A percentile compares a stretch with the other conserved stretches of the same genome.
phyloP scores from a whole-genome alignment of 306 rosid genomes.

The Quercus mongolica region DNA sequence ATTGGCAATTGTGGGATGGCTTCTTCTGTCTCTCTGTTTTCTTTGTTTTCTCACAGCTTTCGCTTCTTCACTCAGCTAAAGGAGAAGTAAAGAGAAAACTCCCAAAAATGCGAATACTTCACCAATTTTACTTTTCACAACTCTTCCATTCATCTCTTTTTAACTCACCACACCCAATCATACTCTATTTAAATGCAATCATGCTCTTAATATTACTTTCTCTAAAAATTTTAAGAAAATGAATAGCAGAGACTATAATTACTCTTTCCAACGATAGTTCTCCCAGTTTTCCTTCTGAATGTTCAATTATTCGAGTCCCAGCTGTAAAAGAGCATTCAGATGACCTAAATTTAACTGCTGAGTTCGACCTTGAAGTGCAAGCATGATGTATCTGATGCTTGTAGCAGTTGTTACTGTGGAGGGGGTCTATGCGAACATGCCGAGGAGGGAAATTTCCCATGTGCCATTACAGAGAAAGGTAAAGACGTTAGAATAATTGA shows the following conservation, averaged over 20 bases:
- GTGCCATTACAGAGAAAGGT: no score
- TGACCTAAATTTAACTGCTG: no score
- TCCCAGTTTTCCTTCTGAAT: background rate
- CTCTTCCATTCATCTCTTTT: conserved; percentile 15
- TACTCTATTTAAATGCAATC: background rate
- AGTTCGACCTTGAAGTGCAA: no score
- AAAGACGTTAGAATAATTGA: no score
- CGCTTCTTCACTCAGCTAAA: conserved; percentile 3
- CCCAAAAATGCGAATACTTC: no score
- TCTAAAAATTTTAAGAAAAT: background rate
- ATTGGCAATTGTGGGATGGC: conserved; percentile 13
- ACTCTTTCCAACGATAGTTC: background rate
- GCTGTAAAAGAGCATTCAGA: background rate
- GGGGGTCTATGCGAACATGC: no score
- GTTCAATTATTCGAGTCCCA: no score
- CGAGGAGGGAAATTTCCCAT: no score
- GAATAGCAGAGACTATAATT: background rate
- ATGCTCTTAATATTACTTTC: background rate
- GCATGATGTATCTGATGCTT: no score
- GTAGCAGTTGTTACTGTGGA: background rate
- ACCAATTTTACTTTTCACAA: background rate
- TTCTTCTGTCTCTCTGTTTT: background rate
- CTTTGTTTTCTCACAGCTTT: conserved; percentile 8
- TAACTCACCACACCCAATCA: background rate
- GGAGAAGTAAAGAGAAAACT: background rate